Base-by-base conservation (phyloP, 2,329 filamentous ascomycete species). In the Apiospora kogelbergensis region DNA sequence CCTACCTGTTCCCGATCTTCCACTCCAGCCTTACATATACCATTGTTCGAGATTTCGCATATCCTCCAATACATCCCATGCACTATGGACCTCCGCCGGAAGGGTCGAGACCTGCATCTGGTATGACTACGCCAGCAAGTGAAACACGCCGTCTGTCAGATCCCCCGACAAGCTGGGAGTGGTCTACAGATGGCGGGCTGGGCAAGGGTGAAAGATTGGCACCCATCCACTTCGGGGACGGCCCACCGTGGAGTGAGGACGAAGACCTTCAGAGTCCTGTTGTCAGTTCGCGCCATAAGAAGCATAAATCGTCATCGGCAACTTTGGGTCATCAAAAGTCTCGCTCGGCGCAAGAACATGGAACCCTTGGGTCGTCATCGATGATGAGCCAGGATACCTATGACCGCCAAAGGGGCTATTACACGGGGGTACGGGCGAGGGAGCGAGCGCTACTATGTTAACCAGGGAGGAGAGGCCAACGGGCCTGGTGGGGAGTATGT, bases 11-110 rank as follows among this genome's bases (percentile, higher is more conserved):
- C 77, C 92, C 94, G 20, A 84, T 92, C 75, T 96, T 94, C 80
- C 91, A 94, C 75, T 96, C 94, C 69, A 97, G 90, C 78, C 88
- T 98, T 22, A 81, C 93, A 7, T 98, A 98, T 80, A 90, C 94
- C n/a, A 85, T 93, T 60, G 95, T 99, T 73, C 92, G 96, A 76
- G 96, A 99, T 84, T 99, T 98, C 82, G 96, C 96, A 74, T 99
- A 98, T 79, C 90, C 93, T 41, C 79, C 88, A 33, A 86, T 87
- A 68, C 93, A 98, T 80, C 94, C 93, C 57, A 86, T 98, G 80
- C 96, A 98, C 83, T 97, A 97, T 84, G 96, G 96, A 1, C 93
- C 95, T n/a, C 91, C 93, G 20, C 91, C 91, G 45, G 91, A 94
- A 74, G 85, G 89, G 33, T 90, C 89, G 66, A 82, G 85, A 67